Evolutionary conservation across 2,329 filamentous ascomycete species (phyloP), one percentile per base, ranked within the genome.

Genomic region (Penicillium capsulatum): DNA sequence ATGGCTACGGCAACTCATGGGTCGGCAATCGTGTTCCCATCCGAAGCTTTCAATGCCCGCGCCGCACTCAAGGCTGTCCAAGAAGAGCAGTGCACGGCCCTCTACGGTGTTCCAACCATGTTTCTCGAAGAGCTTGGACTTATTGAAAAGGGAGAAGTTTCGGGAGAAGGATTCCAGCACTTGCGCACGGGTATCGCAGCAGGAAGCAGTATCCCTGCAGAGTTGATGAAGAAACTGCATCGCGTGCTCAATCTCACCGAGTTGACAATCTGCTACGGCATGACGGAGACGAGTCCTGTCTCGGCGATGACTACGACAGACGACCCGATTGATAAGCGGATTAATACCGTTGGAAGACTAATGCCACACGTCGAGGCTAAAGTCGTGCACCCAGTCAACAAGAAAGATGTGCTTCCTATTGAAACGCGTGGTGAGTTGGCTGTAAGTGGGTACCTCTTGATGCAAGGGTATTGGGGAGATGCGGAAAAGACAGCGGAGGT

Each of bases 21-120:
- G 40, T 80, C 86, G 0, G 73, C 83, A 11, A 87, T 97, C 47
- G 77, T 96, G 3, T 90, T 96, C 56, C 87, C 91, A 0, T 79
- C 80, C 7, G 89, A 94, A 54, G 85, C 87, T 1, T 97, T 97
- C 67, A 82, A 95, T 57, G 85, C 91, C 0, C 64, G 72, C 2
- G 86, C 86, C 1, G 77, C 84, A 0, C 72, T 96, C 1, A 68
- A 72, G 41, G 71, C 79, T 1, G 76, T 85, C 0, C 78, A 79
- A 53, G 76, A 81, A 49, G 76, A 83, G 57, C 70, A 69, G 40
- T 79, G 73, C 31, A 85, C 81, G 0, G 82, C 77, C 0, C 76
- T 96, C 0, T 92, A 96, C 63, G 90, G 91, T 40, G 91, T 97
- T 0, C 80, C 87, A 3, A 97, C 91, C 37, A 98, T 97, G 92